phyloP scores from a whole-genome alignment of 2,329 filamentous ascomycete species.

The Fusarium protoensiforme region DNA sequence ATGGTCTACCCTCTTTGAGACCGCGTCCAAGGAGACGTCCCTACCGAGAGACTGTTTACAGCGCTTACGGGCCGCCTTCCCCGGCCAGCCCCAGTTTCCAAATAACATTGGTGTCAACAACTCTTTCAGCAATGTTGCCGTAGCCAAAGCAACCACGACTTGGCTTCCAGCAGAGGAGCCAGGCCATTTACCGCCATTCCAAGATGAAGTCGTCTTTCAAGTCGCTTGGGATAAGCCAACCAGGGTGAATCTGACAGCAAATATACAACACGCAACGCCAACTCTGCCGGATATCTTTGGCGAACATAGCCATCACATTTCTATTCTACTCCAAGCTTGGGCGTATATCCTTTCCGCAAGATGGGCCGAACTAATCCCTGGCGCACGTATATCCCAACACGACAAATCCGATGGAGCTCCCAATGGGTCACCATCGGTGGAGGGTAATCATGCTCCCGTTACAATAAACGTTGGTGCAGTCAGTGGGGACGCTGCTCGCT shows the following conservation, averaged over 20 bases:
- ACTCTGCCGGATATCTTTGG: conserved; percentile 9
- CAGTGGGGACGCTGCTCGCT: conserved; percentile 40
- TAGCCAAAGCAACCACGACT: conserved; percentile 3
- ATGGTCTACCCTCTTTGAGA: neutral
- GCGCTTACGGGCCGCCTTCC: conserved; percentile 5
- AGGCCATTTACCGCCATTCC: conserved; percentile 5
- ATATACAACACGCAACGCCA: neutral
- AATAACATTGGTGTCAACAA: neutral
- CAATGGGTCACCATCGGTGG: neutral
- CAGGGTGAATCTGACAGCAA: conserved; percentile 2
- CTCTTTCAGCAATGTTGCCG: neutral
- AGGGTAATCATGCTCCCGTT: neutral
- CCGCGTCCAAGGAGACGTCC: neutral
- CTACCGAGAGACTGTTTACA: neutral
- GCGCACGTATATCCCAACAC: neutral
- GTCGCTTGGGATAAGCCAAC: conserved; percentile 9
- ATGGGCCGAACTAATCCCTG: conserved; percentile 8
- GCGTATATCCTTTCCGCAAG: conserved; percentile 4
- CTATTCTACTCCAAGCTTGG: conserved; percentile 17
- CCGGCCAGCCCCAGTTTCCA: conserved; percentile 11
- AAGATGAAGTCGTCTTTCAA: conserved; percentile 3
- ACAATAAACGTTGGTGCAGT: conserved; percentile 39
- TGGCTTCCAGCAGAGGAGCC: conserved; percentile 2
- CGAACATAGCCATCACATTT: conserved; percentile 2
- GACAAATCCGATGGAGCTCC: neutral